phyloP scores from a whole-genome alignment of 768 basidiomycete genomes.

The Clavulina sp. region DNA sequence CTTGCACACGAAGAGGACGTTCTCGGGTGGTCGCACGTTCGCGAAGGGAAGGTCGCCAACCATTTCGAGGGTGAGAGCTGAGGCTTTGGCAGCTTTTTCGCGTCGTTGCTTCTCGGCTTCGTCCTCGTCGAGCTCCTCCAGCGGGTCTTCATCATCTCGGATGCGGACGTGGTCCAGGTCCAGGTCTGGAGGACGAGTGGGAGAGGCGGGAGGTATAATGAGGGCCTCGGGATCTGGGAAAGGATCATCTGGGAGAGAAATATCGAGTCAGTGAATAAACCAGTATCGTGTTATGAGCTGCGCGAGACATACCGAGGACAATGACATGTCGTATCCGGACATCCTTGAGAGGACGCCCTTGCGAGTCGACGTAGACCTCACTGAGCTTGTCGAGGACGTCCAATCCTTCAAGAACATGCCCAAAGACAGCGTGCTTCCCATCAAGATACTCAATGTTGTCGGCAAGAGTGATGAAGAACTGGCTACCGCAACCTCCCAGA shows the following conservation, averaged over 20 bases:
- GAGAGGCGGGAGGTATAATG: slow-evolving; percentile 52
- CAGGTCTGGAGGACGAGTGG: slow-evolving; percentile 66
- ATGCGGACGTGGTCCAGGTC: slow-evolving; percentile 53
- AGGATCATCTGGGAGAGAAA: slow-evolving; percentile 59
- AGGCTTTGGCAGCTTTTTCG: slow-evolving; percentile 78
- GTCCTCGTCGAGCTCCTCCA: slow-evolving; percentile 67
- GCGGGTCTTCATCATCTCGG: slow-evolving; percentile 85
- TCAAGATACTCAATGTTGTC: slow-evolving; percentile 92
- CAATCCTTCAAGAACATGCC: slow-evolving; percentile 84
- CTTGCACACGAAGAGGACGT: slow-evolving; percentile 97
- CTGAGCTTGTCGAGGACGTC: slow-evolving; percentile 88
- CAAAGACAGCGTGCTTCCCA: slow-evolving; percentile 86
- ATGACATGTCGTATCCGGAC: slow-evolving; percentile 91
- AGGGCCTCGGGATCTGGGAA: slow-evolving; percentile 77
- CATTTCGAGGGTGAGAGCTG: slow-evolving; percentile 96
- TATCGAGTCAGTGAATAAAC: neutral
- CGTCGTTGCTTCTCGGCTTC: slow-evolving; percentile 66
- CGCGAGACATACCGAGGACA: slow-evolving; percentile 51
- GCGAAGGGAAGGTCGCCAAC: slow-evolving; percentile 98
- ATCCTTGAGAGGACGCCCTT: slow-evolving; percentile 84
- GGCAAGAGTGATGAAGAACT: slow-evolving; percentile 89
- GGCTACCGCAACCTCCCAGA: slow-evolving; percentile 72
- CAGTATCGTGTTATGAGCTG: neutral
- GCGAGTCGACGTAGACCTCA: slow-evolving; percentile 76
- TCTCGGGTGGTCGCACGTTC: slow-evolving; percentile 93